These are phyloP conservation scores for Diatrype stigma DNA, from an alignment of 2,329 filamentous ascomycete species.

Conservation along the genomic window DNA sequence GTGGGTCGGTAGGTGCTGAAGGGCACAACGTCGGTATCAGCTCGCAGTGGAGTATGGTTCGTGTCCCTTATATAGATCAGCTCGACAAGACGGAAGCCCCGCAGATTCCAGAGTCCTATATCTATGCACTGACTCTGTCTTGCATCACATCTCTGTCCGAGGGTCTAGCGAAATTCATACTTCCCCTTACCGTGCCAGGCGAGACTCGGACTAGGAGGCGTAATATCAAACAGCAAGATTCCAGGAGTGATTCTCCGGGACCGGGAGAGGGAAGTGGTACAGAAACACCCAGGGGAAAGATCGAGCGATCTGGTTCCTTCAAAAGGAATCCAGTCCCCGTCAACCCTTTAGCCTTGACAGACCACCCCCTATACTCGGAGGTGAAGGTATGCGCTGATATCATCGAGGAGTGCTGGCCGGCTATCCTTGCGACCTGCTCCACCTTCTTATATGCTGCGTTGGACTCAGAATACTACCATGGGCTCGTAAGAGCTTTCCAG, in stretches of 20 bases:
- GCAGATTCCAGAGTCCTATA: slow-evolving; percentile 81
- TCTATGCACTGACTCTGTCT: slow-evolving; percentile 82
- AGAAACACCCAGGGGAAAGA: slow-evolving; percentile 27
- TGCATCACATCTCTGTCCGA: slow-evolving; percentile 91
- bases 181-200: slow-evolving; percentile 82
- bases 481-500: slow-evolving; percentile 86
- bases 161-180: slow-evolving; percentile 85
- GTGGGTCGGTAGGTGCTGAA: slow-evolving; percentile 59
- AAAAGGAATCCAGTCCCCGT: slow-evolving; percentile 74
- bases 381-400: slow-evolving; percentile 76
- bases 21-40: slow-evolving; percentile 76
- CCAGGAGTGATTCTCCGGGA: slow-evolving; percentile 39
- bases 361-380: slow-evolving; percentile 66
- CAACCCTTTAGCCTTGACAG: slow-evolving; percentile 74
- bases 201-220: slow-evolving; percentile 56
- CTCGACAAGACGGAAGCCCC: slow-evolving; percentile 89
- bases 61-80: slow-evolving; percentile 86
- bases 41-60: slow-evolving; percentile 82
- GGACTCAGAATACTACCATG: slow-evolving; percentile 91
- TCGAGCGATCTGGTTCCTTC: slow-evolving; percentile 63
- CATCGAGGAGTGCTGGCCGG: slow-evolving; percentile 92
- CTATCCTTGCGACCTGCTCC: slow-evolving; percentile 88
- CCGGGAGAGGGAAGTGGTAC: slow-evolving; percentile 31
- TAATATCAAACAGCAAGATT: slow-evolving; percentile 37
- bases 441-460: slow-evolving; percentile 90